Evolutionary conservation across 352 stramenopile species (phyloP).

Genomic region (Globisporangium viniferum): DNA sequence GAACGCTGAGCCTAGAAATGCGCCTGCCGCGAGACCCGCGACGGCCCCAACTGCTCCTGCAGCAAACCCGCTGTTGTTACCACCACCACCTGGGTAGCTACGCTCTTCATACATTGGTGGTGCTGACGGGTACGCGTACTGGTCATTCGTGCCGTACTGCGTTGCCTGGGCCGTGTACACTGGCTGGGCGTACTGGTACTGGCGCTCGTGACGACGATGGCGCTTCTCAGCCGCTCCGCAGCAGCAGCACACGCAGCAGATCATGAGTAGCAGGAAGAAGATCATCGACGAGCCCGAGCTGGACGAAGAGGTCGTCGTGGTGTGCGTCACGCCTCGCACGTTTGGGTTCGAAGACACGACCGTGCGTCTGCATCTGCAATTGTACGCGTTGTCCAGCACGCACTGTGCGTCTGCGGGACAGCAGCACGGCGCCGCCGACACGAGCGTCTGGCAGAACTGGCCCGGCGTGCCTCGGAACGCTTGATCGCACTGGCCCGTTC

Average conservation of each 20-base stretch:
- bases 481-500: constrained; percentile 56
- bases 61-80: constrained; percentile 20
- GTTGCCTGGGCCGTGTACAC: constrained; percentile 17
- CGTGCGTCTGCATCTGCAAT: constrained; percentile 49
- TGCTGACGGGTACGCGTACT: constrained; percentile 52
- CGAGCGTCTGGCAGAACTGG: constrained; percentile 63
- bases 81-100: constrained; percentile 11
- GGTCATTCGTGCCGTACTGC: constrained; percentile 7
- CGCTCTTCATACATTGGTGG: constrained; percentile 28
- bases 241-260: constrained; percentile 59
- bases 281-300: constrained; percentile 31
- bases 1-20: constrained; percentile 44
- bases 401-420: constrained; percentile 59
- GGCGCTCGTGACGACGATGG: constrained; percentile 23
- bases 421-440: constrained; percentile 55
- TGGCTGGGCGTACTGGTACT: constrained; percentile 28
- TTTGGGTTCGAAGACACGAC: constrained; percentile 19
- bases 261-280: constrained; percentile 39
- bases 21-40: constrained; percentile 46
- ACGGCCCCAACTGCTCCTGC: constrained; percentile 44
- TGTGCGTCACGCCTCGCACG: constrained; percentile 22
- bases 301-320: constrained; percentile 29
- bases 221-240: constrained; percentile 24
- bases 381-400: constrained; percentile 44
- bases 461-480: constrained; percentile 54